These are phyloP conservation scores for Candida sp. DNA, from an alignment of 1,139 yeast genomes.

Conservation along the genomic window DNA sequence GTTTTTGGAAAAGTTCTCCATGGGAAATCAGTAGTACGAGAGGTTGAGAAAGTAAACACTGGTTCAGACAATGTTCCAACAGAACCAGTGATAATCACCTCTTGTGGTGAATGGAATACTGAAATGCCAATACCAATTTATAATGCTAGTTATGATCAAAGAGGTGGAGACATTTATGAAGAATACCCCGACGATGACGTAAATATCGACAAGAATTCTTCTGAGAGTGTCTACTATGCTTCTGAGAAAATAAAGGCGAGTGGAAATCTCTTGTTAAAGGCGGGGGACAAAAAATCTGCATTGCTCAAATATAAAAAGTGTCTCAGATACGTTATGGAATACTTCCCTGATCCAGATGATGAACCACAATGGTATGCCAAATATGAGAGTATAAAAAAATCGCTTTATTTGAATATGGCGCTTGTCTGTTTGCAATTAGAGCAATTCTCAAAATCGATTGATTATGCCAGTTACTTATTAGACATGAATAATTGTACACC, in stretches of 20 bases:
- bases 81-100: conserved; percentile 45
- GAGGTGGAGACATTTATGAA: conserved; percentile 70
- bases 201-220: conserved; percentile 55
- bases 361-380: conserved; percentile 50
- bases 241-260: conserved; percentile 58
- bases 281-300: conserved; percentile 48
- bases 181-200: conserved; percentile 74
- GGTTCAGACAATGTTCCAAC: conserved; percentile 42
- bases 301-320: conserved; percentile 61
- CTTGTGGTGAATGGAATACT: conserved; percentile 67
- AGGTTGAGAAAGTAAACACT: conserved; percentile 51
- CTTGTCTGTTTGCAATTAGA: conserved; percentile 48
- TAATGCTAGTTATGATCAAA: conserved; percentile 56
- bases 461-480: conserved; percentile 52
- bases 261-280: conserved; percentile 57
- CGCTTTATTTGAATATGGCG: conserved; percentile 58
- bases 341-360: conserved; percentile 65
- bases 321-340: conserved; percentile 65
- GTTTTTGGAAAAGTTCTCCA: conserved; percentile 64
- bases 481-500: conserved; percentile 39
- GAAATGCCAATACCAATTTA: conserved; percentile 51
- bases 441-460: conserved; percentile 42
- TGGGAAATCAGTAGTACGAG: conserved; percentile 72
- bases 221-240: conserved; percentile 51
- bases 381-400: conserved; percentile 56